Evolutionary conservation across 345 rosid species (phyloP).

Genomic region (Populus tremula): DNA sequence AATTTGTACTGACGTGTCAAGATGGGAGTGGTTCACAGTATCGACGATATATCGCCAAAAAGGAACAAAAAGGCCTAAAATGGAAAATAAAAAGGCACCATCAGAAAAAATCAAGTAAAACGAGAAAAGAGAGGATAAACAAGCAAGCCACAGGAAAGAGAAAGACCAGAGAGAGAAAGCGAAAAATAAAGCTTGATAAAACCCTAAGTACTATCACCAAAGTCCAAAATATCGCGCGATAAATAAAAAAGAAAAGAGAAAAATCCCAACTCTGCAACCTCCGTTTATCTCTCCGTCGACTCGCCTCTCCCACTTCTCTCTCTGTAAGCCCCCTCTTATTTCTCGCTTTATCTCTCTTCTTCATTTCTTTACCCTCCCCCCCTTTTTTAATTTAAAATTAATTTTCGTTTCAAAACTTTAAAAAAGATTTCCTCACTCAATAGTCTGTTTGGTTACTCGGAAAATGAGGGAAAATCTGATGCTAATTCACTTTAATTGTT

Average conservation of each 20-base stretch:
- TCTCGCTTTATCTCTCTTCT: slow-evolving; percentile 34
- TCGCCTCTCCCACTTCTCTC: slow-evolving; percentile 24
- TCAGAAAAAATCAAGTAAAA: slow-evolving; percentile 10
- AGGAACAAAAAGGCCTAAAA: slow-evolving; percentile 13
- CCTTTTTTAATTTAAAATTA: background rate
- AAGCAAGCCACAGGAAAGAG: background rate
- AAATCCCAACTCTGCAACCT: slow-evolving; percentile 30
- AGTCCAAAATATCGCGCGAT: slow-evolving; percentile 52
- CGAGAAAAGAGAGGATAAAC: slow-evolving; percentile 5
- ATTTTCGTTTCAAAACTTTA: background rate
- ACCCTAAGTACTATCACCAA: slow-evolving; percentile 9
- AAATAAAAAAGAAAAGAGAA: slow-evolving; percentile 16
- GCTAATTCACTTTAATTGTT: background rate
- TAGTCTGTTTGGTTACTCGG: slow-evolving; percentile 25
- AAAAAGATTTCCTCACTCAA: background rate
- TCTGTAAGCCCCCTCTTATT: slow-evolving; percentile 39
- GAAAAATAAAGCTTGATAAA: background rate
- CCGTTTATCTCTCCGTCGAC: slow-evolving; percentile 48
- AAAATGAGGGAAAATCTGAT: slow-evolving; percentile 14
- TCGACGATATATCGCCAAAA: slow-evolving; percentile 40
- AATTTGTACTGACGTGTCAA: background rate
- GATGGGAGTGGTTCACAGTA: background rate
- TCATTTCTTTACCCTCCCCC: background rate
- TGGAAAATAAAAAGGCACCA: background rate
- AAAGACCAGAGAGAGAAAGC: background rate